These are phyloP conservation scores for Ormosia emarginata DNA, from an alignment of 306 rosid genomes.

Conservation along the genomic window DNA sequence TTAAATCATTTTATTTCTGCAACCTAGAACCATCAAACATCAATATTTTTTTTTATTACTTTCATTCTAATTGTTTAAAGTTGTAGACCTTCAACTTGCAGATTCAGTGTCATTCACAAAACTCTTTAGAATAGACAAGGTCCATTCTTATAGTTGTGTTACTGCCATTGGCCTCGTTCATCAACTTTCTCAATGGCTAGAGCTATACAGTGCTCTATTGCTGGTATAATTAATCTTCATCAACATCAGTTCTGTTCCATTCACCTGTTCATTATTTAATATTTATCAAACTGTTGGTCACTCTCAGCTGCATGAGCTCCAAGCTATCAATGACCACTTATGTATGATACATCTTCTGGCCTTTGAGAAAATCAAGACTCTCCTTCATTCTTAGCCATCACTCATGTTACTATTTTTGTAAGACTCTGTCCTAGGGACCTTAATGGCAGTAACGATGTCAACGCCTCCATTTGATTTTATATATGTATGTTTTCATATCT, in stretches of 20 bases:
- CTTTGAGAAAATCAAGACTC: background rate
- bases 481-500: background rate
- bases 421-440: conserved; percentile 7
- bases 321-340: background rate
- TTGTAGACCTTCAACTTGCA: background rate
- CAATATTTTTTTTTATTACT: background rate
- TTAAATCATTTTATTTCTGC: background rate
- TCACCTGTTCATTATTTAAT: background rate
- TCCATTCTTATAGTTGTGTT: background rate
- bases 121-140: background rate
- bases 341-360: background rate
- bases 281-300: conserved; percentile 4
- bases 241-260: background rate
- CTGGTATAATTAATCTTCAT: background rate
- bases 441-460: background rate
- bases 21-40: background rate
- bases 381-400: background rate
- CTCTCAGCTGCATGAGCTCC: background rate
- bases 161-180: background rate
- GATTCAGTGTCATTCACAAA: background rate
- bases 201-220: background rate
- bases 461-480: background rate
- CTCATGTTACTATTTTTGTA: background rate
- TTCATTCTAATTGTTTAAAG: background rate
- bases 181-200: conserved; percentile 9